Conservation (phyloP, 2,329 filamentous ascomycete species). For the Uncinocarpus reesii region DNA sequence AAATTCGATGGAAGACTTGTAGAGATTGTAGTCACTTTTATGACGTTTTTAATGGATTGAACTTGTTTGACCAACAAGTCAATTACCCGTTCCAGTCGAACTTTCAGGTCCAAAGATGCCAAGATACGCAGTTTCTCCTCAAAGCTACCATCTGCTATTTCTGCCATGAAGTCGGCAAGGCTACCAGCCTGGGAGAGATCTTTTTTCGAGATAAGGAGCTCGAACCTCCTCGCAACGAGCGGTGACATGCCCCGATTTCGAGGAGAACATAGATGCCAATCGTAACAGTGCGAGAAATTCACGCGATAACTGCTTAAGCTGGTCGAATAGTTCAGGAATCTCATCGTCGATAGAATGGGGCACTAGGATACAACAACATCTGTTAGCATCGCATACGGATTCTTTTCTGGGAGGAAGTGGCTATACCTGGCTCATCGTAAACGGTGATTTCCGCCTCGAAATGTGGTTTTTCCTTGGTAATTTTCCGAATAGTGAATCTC, state of each 20-base stretch:
- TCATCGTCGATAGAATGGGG: conserved; percentile 48
- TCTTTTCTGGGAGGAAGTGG: background rate
- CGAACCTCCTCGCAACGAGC: conserved; percentile 72
- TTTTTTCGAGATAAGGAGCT: conserved; percentile 76
- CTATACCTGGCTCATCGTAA: conserved; percentile 56
- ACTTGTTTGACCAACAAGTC: conserved; percentile 77
- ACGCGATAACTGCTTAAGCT: conserved; percentile 72
- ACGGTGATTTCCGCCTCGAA: conserved; percentile 72
- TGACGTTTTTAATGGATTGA: conserved; percentile 70
- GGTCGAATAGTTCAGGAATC: conserved; percentile 60
- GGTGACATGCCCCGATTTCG: conserved; percentile 63
- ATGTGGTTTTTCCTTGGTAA: conserved; percentile 69
- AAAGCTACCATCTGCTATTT: conserved; percentile 74
- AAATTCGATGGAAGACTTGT: conserved; percentile 52
- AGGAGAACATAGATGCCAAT: conserved; percentile 71
- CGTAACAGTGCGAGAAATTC: conserved; percentile 78
- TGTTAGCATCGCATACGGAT: background rate
- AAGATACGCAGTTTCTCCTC: conserved; percentile 86
- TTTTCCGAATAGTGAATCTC: conserved; percentile 62
- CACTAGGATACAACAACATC: conserved; percentile 19
- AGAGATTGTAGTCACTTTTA: conserved; percentile 71
- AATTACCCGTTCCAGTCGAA: conserved; percentile 69
- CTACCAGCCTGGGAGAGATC: conserved; percentile 70
- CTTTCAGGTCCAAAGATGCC: conserved; percentile 66
- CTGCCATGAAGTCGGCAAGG: conserved; percentile 93